Conservation (phyloP, 805 yeast genomes). For the Pichia membranifaciens region DNA sequence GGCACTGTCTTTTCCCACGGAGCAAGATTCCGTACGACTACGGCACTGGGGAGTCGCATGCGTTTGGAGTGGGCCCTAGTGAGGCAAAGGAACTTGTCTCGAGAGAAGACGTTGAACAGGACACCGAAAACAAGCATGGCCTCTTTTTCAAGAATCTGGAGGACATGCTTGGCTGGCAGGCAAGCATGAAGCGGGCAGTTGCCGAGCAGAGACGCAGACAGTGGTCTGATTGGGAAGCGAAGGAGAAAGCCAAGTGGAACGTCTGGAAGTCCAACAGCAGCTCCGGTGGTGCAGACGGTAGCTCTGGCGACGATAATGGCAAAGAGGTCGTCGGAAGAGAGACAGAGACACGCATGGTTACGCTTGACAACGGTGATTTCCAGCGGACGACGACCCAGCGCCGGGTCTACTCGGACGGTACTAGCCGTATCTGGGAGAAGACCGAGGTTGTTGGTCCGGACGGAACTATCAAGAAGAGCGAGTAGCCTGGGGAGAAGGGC, state of each 20-base stretch:
- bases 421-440: conserved; percentile 8
- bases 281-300: not conserved
- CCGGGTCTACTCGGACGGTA: conserved; percentile 10
- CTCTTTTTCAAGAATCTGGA: conserved; percentile 59
- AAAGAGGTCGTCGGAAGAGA: conserved; percentile 32
- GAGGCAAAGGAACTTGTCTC: conserved; percentile 30
- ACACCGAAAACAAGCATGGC: conserved; percentile 43
- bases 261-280: conserved; percentile 2
- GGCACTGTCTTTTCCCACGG: conserved; percentile 86
- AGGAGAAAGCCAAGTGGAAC: conserved; percentile 26
- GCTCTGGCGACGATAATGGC: conserved; percentile 13
- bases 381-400: conserved; percentile 28
- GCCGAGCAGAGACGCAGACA: conserved; percentile 32
- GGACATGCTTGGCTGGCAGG: conserved; percentile 62
- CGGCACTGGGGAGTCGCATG: conserved; percentile 5
- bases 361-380: conserved; percentile 38
- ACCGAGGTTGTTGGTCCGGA: conserved; percentile 10
- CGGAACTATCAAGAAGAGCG: conserved; percentile 9
- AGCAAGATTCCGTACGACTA: conserved; percentile 21
- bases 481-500: not conserved
- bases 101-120: conserved; percentile 51
- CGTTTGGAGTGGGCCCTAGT: conserved; percentile 4
- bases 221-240: conserved; percentile 21
- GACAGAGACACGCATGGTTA: conserved; percentile 31
- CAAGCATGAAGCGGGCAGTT: conserved; percentile 45